Evolutionary conservation across 352 stramenopile species (phyloP).

Genomic region (Blastocystis hominis): DNA sequence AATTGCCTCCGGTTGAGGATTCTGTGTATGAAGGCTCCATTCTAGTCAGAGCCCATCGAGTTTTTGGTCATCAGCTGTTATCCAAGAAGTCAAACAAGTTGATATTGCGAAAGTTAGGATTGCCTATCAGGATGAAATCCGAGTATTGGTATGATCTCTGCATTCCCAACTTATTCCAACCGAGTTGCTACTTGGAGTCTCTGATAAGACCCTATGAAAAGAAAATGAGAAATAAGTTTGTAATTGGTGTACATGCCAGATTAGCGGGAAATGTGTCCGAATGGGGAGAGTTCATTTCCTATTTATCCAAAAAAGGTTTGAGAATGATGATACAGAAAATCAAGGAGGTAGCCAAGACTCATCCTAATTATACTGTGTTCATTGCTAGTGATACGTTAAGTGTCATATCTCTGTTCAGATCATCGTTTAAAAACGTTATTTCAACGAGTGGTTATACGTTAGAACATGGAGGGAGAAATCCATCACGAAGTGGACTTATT

Average conservation of each 20-base stretch:
- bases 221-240: neutral
- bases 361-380: neutral
- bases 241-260: slow-evolving; percentile 9
- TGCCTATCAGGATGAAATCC: neutral
- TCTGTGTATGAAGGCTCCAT: neutral
- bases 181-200: neutral
- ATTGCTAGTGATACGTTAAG: neutral
- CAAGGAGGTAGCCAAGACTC: neutral
- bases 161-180: slow-evolving; percentile 35
- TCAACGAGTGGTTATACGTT: neutral
- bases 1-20: neutral
- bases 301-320: neutral
- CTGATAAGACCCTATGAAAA: neutral
- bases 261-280: neutral
- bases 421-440: neutral
- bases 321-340: neutral
- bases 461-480: slow-evolving; percentile 22
- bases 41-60: neutral
- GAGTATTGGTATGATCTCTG: slow-evolving; percentile 31
- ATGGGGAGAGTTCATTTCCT: neutral
- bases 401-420: neutral
- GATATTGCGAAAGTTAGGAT: neutral
- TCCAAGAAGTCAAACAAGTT: neutral
- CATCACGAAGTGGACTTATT: neutral
- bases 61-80: slow-evolving; percentile 11